Percentiles rank a stretch among this genome's conserved stretches.
Evolutionary conservation across 345 rosid species (phyloP).

Genomic region (Syzygium oleosum): DNA sequence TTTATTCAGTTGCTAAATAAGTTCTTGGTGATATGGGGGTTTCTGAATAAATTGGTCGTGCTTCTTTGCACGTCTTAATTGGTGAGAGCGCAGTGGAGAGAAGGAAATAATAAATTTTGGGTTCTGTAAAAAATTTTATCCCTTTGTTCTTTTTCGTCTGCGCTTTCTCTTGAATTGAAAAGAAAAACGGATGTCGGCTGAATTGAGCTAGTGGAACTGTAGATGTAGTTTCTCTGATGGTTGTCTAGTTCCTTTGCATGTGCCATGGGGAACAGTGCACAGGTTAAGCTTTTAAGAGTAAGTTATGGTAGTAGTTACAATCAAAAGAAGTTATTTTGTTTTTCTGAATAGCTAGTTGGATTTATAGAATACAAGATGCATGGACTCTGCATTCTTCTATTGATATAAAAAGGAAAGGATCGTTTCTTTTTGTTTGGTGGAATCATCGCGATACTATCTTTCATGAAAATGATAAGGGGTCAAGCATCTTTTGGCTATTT

Average conservation of each 20-base stretch:
- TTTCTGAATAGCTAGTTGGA: background rate
- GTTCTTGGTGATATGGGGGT: background rate
- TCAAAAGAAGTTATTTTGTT: background rate
- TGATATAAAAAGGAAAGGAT: background rate
- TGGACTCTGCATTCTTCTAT: background rate
- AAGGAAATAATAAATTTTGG: background rate
- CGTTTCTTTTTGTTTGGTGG: background rate
- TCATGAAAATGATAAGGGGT: background rate
- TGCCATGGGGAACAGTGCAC: background rate
- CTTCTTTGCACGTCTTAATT: background rate
- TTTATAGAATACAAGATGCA: background rate
- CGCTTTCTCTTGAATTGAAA: background rate
- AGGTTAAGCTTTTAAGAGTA: background rate
- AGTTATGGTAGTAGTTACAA: background rate
- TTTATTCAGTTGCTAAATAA: background rate
- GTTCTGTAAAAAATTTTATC: background rate
- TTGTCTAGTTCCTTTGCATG: background rate
- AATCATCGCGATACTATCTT: background rate
- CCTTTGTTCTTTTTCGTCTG: background rate
- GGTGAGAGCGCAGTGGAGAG: background rate
- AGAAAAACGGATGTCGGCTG: background rate
- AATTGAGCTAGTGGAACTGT: background rate
- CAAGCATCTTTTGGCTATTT: background rate
- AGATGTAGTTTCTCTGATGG: background rate
- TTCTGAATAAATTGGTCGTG: background rate